phyloP scores from a whole-genome alignment of 257 asterid species.

The Agastache rugosa region DNA sequence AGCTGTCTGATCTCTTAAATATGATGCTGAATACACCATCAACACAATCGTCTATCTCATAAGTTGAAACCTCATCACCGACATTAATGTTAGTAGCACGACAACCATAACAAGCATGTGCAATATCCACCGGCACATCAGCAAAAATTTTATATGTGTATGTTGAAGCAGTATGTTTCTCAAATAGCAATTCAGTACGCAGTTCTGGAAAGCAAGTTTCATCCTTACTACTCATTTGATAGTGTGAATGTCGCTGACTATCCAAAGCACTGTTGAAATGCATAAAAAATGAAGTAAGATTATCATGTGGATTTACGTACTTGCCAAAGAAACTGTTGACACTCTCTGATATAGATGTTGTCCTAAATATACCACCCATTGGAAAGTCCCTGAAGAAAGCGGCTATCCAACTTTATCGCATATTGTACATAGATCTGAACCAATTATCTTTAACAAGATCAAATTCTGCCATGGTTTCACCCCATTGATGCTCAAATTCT shows the following conservation, averaged over 20 bases:
- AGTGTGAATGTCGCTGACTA: not conserved
- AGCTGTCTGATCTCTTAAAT: not conserved
- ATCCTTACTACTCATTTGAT: not conserved
- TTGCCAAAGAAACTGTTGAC: not conserved
- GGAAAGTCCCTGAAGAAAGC: not conserved
- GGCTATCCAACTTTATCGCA: not conserved
- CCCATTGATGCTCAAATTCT: not conserved
- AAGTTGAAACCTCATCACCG: not conserved
- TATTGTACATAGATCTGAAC: not conserved
- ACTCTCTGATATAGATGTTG: not conserved
- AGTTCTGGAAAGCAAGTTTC: not conserved
- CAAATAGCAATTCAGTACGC: not conserved
- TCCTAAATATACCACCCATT: not conserved
- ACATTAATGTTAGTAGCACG: not conserved
- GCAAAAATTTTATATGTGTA: not conserved
- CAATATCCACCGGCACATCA: not conserved
- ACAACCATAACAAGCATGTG: not conserved
- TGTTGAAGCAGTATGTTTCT: not conserved
- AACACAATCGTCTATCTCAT: not conserved
- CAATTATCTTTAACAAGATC: not conserved
- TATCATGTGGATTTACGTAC: not conserved
- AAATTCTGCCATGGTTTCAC: not conserved
- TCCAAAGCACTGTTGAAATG: not conserved
- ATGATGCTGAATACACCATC: not conserved
- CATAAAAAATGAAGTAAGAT: not conserved